A percentile compares a stretch with the other conserved stretches of the same genome.
These are phyloP conservation scores for Mycena maculata DNA, from an alignment of 768 basidiomycete genomes.

Conservation along the genomic window DNA sequence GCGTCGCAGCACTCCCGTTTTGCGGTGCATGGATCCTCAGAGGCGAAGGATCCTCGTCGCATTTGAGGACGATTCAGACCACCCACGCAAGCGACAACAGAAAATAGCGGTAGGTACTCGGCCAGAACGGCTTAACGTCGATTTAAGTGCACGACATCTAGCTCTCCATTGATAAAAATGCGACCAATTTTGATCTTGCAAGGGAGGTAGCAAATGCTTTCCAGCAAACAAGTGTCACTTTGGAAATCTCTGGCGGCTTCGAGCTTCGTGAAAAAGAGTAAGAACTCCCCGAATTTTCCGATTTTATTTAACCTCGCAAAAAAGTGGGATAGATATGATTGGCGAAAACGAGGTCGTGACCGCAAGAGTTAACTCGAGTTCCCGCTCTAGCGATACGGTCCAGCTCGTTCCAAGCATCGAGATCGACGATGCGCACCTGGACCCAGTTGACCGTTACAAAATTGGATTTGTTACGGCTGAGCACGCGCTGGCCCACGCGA, in stretches of 20 bases:
- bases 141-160: not conserved
- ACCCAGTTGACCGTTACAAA: conserved; percentile 24
- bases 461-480: conserved; percentile 39
- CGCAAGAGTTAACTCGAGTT: conserved; percentile 9
- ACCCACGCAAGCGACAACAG: too few relatives aligned
- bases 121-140: too few relatives aligned
- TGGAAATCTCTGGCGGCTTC: conserved; percentile 41
- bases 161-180: conserved; percentile 25
- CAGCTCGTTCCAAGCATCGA: too few relatives aligned
- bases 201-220: conserved; percentile 36
- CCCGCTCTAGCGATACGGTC: too few relatives aligned
- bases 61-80: too few relatives aligned
- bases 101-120: too few relatives aligned
- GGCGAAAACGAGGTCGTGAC: conserved; percentile 33
- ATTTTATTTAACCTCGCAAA: not conserved
- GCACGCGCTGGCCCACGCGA: conserved; percentile 33
- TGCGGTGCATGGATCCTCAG: too few relatives aligned
- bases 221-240: conserved; percentile 21
- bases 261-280: conserved; percentile 40
- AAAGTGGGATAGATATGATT: conserved; percentile 26
- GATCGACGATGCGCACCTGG: too few relatives aligned
- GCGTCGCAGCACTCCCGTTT: too few relatives aligned
- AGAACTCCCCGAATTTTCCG: not conserved
- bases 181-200: conserved; percentile 35
- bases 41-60: too few relatives aligned